Evolutionary conservation across 148 eudicot species (phyloP), one percentile per base, ranked within the genome.

Genomic region (Pouteria glomerata): DNA sequence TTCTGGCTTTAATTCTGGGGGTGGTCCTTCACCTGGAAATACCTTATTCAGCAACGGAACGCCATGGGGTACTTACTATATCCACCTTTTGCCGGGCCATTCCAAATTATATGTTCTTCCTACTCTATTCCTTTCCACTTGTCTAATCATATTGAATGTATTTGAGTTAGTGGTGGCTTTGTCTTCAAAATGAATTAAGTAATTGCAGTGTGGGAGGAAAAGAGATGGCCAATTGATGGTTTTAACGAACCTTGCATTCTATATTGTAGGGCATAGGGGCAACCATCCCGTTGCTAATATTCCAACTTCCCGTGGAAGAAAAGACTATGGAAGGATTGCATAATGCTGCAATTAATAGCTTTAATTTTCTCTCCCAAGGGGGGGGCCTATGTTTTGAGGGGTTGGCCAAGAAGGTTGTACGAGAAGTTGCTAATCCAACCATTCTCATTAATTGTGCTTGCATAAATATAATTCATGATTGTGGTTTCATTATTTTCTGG

Each of bases 231-330:
- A 68, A 58, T 48, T 34, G 71, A 35, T 24, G 21, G 15, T 62
- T 69, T 55, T 66, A 41, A 68, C 57, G 18, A 35, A 8, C 15
- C 68, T 26, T 66, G 31, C 27, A 18, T 27, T 21, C 41, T 39
- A n/a, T 72, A 53, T 77, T 84, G 78, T 79, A 94, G 98, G 97
- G 80, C 93, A 86, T 6, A 81, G 88, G 63, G 78, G 86, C 78
- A 94, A 85, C 73, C 72, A 83, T 73, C 87, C 87, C 52, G 72
- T 81, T 23, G 56, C 79, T 69, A 82, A 78, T 81, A 74, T 84
- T 71, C 88, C 94, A 51, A 31, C 92, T 73, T 82, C 89, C 33
- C 86, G 85, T 68, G 93, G 93, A 78, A 84, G 89, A 83, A 89
- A 88, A 74, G 97, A 88, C 84, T 82, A 78, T 51, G 85, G 87